Evolutionary conservation across 2,329 filamentous ascomycete species (phyloP).

Genomic region (Nothophoma quercina): DNA sequence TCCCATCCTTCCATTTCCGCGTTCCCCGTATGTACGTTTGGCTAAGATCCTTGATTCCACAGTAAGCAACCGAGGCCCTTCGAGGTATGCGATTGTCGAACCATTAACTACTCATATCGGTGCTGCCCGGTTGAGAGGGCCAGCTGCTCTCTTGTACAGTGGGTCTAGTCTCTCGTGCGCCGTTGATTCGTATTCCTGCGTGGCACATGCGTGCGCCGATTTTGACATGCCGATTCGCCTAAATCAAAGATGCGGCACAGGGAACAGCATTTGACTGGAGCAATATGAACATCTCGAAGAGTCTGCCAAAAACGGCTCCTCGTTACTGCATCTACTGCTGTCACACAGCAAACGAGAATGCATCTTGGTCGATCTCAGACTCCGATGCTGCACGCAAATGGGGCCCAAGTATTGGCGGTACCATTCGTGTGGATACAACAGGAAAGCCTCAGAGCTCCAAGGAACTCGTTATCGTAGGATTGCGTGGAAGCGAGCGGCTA

Average conservation of each 20-base stretch:
- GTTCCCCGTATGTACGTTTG: constrained; percentile 19
- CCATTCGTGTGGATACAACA: constrained; percentile 1
- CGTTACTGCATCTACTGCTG: background rate
- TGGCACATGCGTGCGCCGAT: constrained; percentile 25
- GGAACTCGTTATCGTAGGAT: background rate
- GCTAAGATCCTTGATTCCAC: constrained; percentile 14
- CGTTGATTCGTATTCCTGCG: constrained; percentile 22
- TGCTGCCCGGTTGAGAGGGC: constrained; percentile 24
- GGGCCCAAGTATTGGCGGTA: background rate
- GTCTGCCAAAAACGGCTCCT: background rate
- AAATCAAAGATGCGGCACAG: constrained; percentile 19
- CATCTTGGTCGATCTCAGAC: background rate
- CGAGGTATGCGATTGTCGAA: constrained; percentile 26
- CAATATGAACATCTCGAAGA: background rate
- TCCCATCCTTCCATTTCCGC: constrained; percentile 19
- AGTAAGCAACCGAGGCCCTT: constrained; percentile 11
- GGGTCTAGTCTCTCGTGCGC: constrained; percentile 17
- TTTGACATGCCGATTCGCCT: constrained; percentile 28
- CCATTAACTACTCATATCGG: constrained; percentile 38
- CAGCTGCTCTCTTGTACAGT: constrained; percentile 21
- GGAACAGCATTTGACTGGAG: background rate
- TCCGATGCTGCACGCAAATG: background rate
- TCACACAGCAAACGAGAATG: background rate
- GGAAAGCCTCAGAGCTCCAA: background rate
- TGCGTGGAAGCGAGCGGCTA: constrained; percentile 1